Conservation (phyloP, 2,329 filamentous ascomycete species). For the Ascomycota sp. region DNA sequence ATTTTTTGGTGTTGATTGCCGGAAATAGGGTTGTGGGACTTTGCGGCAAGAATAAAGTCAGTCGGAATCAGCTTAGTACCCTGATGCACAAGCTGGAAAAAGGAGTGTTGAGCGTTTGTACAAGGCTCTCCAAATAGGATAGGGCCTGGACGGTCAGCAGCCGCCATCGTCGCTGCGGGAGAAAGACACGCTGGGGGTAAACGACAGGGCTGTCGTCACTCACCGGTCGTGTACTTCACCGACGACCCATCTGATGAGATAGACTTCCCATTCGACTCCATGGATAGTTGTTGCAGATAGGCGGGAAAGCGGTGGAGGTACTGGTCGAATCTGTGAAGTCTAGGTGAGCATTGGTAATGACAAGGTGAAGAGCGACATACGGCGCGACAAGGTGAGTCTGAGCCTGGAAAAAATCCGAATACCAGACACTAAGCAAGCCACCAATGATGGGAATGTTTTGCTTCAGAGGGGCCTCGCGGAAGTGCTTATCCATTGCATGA, state of each 20-base stretch:
- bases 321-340: constrained; percentile 57
- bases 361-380: constrained; percentile 25
- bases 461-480: constrained; percentile 70
- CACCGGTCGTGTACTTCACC: constrained; percentile 85
- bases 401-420: constrained; percentile 94
- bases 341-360: too few relatives aligned
- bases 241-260: constrained; percentile 74
- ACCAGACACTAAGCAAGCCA: constrained; percentile 90
- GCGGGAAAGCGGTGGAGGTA: constrained; percentile 97
- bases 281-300: constrained; percentile 95
- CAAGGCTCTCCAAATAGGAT: constrained; percentile 95
- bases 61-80: constrained; percentile 96
- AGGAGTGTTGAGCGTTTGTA: constrained; percentile 98
- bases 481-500: constrained; percentile 97
- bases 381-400: constrained; percentile 95
- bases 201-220: constrained; percentile 2
- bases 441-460: constrained; percentile 87
- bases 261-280: constrained; percentile 98
- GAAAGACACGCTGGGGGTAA: too few relatives aligned
- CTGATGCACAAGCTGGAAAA: constrained; percentile 98
- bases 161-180: background rate
- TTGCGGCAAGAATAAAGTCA: constrained; percentile 88
- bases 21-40: constrained; percentile 90
- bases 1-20: constrained; percentile 90
- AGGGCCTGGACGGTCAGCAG: constrained; percentile 25